Conservation (phyloP, 1,284 basidiomycete species). For the Fomitiporia mediterranea region DNA sequence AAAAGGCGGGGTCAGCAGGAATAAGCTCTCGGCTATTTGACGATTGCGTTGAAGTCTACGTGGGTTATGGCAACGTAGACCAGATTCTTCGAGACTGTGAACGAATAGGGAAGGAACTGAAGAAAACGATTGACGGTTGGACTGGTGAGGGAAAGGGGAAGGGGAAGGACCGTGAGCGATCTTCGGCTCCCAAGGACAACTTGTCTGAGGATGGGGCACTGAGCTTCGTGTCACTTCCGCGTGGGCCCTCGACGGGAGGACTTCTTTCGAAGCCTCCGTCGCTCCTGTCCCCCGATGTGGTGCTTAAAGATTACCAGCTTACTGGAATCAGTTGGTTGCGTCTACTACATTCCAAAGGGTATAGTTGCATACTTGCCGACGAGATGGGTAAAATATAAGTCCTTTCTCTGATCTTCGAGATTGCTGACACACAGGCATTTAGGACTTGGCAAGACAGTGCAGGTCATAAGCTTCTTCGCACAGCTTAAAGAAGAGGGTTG, state of each 20-base stretch:
- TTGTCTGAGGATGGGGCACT: slow-evolving; percentile 56
- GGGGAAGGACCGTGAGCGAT: slow-evolving; percentile 31
- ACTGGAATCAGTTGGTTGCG: slow-evolving; percentile 98
- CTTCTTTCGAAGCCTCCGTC: slow-evolving; percentile 77
- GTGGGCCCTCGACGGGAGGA: slow-evolving; percentile 47
- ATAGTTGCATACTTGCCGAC: slow-evolving; percentile 96
- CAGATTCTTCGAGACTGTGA: slow-evolving; percentile 87
- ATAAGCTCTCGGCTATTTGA: slow-evolving; percentile 90
- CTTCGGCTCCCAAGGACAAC: slow-evolving; percentile 32
- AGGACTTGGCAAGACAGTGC: slow-evolving; percentile 97
- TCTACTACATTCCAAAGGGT: slow-evolving; percentile 74
- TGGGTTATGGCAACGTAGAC: slow-evolving; percentile 90
- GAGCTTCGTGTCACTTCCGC: slow-evolving; percentile 45
- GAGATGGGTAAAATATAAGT: slow-evolving; percentile 72
- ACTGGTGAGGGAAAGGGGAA: slow-evolving; percentile 40
- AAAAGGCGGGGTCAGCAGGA: slow-evolving; percentile 75
- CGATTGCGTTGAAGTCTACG: slow-evolving; percentile 84
- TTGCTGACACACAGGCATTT: too few relatives aligned
- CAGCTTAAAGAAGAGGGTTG: slow-evolving; percentile 77
- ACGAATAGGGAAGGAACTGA: slow-evolving; percentile 68
- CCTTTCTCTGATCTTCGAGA: too few relatives aligned
- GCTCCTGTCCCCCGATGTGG: slow-evolving; percentile 63
- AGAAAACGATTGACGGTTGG: slow-evolving; percentile 78
- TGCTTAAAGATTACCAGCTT: slow-evolving; percentile 94
- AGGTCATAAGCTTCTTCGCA: slow-evolving; percentile 96